Percentiles rank a stretch among this genome's conserved stretches.
Conservation (phyloP, 2,329 filamentous ascomycete species). For the Penicillium italicum region DNA sequence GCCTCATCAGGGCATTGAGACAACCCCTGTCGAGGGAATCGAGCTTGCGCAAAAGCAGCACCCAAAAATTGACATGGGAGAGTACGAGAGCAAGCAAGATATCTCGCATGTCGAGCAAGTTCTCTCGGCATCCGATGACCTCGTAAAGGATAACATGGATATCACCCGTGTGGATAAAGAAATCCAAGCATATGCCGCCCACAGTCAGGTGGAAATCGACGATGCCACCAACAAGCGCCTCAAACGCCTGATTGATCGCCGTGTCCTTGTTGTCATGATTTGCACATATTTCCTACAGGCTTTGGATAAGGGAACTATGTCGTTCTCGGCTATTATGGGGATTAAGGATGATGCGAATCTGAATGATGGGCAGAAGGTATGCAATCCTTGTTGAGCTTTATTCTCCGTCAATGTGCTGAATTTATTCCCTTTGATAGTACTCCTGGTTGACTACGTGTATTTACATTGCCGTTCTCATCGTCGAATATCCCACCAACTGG, state of each 20-base stretch:
- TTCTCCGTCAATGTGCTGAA: background rate
- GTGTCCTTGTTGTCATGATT: conserved; percentile 68
- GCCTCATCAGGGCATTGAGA: conserved; percentile 10
- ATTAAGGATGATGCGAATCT: conserved; percentile 49
- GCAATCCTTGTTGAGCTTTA: background rate
- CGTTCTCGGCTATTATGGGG: conserved; percentile 44
- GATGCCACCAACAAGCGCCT: conserved; percentile 59
- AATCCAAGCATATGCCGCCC: conserved; percentile 64
- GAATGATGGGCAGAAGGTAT: conserved; percentile 31
- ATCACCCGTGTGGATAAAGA: conserved; percentile 64
- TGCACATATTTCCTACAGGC: conserved; percentile 67
- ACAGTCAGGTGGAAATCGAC: conserved; percentile 55
- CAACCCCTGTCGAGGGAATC: background rate
- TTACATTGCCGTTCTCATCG: conserved; percentile 66
- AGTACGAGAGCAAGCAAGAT: conserved; percentile 26
- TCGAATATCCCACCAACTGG: conserved; percentile 70
- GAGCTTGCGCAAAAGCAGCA: background rate
- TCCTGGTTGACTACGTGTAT: conserved; percentile 71
- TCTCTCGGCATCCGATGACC: conserved; percentile 43
- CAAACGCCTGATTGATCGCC: conserved; percentile 62
- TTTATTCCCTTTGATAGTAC: conserved; percentile 47
- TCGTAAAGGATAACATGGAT: conserved; percentile 54
- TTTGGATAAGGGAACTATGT: conserved; percentile 42
- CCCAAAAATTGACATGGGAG: conserved; percentile 9
- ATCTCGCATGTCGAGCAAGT: conserved; percentile 50